Evolutionary conservation across 192 early-diverging fungal genomes (phyloP), one percentile per base, ranked within the genome.

Genomic region (Thoreauomyces humboldtii): DNA sequence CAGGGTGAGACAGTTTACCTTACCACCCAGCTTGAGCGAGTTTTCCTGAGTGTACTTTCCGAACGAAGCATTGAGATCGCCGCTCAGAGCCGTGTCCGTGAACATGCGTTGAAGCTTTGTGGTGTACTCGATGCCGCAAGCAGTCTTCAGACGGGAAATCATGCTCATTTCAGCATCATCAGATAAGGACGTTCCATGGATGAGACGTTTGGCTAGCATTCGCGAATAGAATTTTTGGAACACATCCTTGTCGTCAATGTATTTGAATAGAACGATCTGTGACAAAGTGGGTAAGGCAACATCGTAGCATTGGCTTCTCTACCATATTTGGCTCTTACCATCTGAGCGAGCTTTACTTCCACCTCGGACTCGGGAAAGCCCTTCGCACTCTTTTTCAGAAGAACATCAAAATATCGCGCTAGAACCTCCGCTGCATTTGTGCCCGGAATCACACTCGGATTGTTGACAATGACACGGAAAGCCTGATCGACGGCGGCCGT

Each of bases 211-310:
- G 2, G 91, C 92, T 25, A 94, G 77, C 67, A 86, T 80, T 19
- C 89, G 77, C 4, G 89, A 85, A 63, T 94, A 94, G 60, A 92
- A 92, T 74, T 93, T 93, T 77, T 94, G 92, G 76, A 91, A 94
- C 0, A 94, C 76, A 60, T 94, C 92, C 61, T 94, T 94, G 59
- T 94, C 92, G 45, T 92, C 88, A 19, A 94, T 81, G 71, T 92
- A 94, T 45, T 90, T 88, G 73, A 94, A 94, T 7, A 94, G 65
- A 17, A 82, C 77, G 21, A 92, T 81, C 77, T 85, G 59, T 28
- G 15, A 29, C 48, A 43, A n/a, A n/a, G n/a, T n/a, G n/a, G n/a
- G n/a, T n/a, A n/a, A n/a, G n/a, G n/a, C n/a, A n/a, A n/a, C n/a
- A n/a, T n/a, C n/a, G n/a, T n/a, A n/a, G n/a, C n/a, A n/a, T n/a